These are phyloP conservation scores for Marsdenia floribunda DNA, from an alignment of 257 asterid genomes.

Conservation along the genomic window DNA sequence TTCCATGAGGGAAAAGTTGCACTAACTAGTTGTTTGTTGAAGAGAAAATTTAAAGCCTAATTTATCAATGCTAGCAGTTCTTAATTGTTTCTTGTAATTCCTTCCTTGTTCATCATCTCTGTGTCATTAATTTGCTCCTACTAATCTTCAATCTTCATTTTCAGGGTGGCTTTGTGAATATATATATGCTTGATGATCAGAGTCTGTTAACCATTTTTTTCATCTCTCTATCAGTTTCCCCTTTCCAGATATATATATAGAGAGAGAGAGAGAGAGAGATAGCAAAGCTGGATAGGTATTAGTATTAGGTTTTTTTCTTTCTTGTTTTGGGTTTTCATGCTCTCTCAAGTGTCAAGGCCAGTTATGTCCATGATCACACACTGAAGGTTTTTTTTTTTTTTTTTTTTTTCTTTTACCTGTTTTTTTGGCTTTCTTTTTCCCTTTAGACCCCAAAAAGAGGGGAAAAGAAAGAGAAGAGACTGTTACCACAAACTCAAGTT, in stretches of 20 bases:
- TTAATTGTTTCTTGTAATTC: neutral
- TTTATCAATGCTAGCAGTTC: neutral
- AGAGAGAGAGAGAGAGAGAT: conserved; percentile 18
- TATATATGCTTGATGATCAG: neutral
- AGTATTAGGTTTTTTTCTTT: too few species aligned
- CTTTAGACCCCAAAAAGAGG: neutral
- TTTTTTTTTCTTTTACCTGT: neutral
- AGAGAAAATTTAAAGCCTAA: neutral
- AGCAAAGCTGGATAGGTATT: conserved; percentile 5
- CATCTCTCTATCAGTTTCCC: conserved; percentile 18
- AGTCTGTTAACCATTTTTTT: conserved; percentile 16
- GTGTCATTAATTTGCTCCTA: conserved; percentile 2
- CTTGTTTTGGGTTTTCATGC: neutral
- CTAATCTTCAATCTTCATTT: conserved; percentile 22
- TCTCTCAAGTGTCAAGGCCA: conserved; percentile 6
- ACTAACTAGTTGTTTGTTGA: neutral
- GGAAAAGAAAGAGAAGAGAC: neutral
- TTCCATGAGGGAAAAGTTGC: neutral
- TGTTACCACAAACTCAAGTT: conserved; percentile 4
- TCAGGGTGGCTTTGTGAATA: conserved; percentile 23
- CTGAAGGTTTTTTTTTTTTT: conserved; percentile 1
- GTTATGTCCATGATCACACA: neutral
- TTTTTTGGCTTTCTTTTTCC: conserved; percentile 1
- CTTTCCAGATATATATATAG: conserved; percentile 3
- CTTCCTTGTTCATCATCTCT: conserved; percentile 3